Evolutionary conservation across 2,329 filamentous ascomycete species (phyloP), one percentile per base, ranked within the genome.

Genomic region (Cladophialophora psammophila): DNA sequence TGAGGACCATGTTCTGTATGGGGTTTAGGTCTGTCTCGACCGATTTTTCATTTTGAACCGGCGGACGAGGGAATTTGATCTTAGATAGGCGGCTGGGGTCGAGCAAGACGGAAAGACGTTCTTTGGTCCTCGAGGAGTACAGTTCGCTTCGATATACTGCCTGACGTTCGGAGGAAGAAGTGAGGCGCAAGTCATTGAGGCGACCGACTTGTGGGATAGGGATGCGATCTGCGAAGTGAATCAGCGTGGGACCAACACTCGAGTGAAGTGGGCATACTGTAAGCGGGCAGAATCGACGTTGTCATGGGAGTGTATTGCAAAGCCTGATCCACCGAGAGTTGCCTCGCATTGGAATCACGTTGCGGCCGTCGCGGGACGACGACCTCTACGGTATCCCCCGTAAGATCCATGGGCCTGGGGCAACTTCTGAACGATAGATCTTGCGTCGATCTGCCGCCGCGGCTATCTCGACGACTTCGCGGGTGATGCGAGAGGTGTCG

Each of bases 241-340:
- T 67, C 42, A 64, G 59, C 57, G 13, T 32, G 15, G 31, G 18
- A 42, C n/a, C 7, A 13, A 26, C 38, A 32, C 8, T 18, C 26
- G 35, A 64, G 31, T n/a, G 52, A 35, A 55, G 36, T 2, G 36
- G 26, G 40, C 60, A 42, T 74, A 63, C 81, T 79, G 73, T 82
- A 82, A 40, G 81, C 75, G 20, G 81, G 80, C 40, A 72, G 65
- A 40, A 72, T 42, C 54, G 81, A 77, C 58, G 80, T 83, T n/a
- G 81, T 82, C 78, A 84, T 81, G 34, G 82, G 81, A 48, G 82
- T 83, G 72, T 79, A 84, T 68, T 81, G 79, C 56, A 84, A 74
- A 7, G 82, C 82, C 72, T 82, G 79, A 68, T 82, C 80, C 56
- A 83, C 81, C 36, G 76, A 79, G 63, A 83, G 72, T 48, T 81